phyloP scores from a whole-genome alignment of 495 filamentous ascomycete genomes.

The Talaromyces liani region DNA sequence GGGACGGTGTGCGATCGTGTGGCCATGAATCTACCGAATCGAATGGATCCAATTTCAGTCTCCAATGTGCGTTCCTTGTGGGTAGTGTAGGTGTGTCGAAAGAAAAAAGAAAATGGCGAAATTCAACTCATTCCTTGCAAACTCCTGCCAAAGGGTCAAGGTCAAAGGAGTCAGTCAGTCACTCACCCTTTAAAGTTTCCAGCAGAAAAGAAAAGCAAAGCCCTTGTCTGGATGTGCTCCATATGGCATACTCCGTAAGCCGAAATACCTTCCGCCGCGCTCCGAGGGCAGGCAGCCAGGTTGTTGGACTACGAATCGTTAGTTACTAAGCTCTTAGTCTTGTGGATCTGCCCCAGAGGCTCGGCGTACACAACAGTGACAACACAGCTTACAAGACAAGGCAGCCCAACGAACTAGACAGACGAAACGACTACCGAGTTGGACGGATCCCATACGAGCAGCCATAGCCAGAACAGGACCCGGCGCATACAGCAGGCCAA shows the following conservation, averaged over 20 bases:
- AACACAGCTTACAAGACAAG: no score
- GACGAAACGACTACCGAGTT: not conserved
- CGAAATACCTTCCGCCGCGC: not conserved
- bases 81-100: not conserved
- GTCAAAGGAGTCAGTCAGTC: not conserved
- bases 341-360: not conserved
- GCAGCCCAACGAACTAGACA: not conserved
- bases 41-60: not conserved
- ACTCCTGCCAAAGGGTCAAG: not conserved
- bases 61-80: not conserved
- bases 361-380: not conserved
- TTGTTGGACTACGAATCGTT: not conserved
- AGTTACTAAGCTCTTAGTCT: no score
- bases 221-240: not conserved
- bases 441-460: not conserved
- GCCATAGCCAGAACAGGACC: not conserved
- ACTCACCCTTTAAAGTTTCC: not conserved
- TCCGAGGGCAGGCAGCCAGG: not conserved
- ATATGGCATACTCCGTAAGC: not conserved
- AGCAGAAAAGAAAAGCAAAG: not conserved
- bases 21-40: not conserved
- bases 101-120: not conserved
- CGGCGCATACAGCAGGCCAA: not conserved
- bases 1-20: not conserved
- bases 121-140: not conserved